Conservation (phyloP, 2,329 filamentous ascomycete genomes). For the Thielaviopsis ethacetica region DNA sequence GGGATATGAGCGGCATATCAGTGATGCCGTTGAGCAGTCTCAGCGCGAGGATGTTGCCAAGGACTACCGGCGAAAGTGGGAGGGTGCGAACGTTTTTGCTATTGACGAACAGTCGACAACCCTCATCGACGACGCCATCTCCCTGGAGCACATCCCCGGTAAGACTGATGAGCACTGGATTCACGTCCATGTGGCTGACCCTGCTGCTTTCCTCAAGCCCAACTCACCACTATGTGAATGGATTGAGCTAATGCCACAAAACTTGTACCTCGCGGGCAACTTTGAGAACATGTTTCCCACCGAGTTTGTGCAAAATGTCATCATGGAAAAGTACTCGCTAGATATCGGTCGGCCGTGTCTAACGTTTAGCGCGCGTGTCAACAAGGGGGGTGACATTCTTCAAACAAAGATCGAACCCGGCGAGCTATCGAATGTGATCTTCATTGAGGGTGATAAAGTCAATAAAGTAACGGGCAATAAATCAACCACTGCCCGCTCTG, state of each 20-base stretch:
- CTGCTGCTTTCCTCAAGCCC: slow-evolving; percentile 50
- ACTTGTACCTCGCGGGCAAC: slow-evolving; percentile 43
- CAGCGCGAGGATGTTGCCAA: slow-evolving; percentile 28
- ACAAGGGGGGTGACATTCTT: slow-evolving; percentile 33
- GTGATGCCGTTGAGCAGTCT: slow-evolving; percentile 24
- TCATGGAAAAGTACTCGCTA: slow-evolving; percentile 39
- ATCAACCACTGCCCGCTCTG: slow-evolving; percentile 3
- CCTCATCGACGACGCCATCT: slow-evolving; percentile 68
- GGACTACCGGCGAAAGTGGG: slow-evolving; percentile 41
- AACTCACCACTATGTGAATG: slow-evolving; percentile 41
- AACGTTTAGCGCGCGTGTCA: slow-evolving; percentile 45
- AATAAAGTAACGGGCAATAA: slow-evolving; percentile 26
- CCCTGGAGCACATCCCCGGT: slow-evolving; percentile 41
- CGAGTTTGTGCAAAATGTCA: slow-evolving; percentile 19
- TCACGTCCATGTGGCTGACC: slow-evolving; percentile 65
- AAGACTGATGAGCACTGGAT: slow-evolving; percentile 49
- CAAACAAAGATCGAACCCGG: slow-evolving; percentile 38
- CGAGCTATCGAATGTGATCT: slow-evolving; percentile 36
- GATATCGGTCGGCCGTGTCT: slow-evolving; percentile 33
- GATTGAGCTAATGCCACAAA: slow-evolving; percentile 43
- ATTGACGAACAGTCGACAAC: slow-evolving; percentile 51
- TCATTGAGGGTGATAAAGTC: slow-evolving; percentile 37
- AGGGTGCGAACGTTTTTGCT: slow-evolving; percentile 46
- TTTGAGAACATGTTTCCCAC: slow-evolving; percentile 40
- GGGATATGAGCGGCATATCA: slow-evolving; percentile 42